These are phyloP conservation scores for Amanita exitialis DNA, from an alignment of 768 basidiomycete genomes.

Conservation along the genomic window DNA sequence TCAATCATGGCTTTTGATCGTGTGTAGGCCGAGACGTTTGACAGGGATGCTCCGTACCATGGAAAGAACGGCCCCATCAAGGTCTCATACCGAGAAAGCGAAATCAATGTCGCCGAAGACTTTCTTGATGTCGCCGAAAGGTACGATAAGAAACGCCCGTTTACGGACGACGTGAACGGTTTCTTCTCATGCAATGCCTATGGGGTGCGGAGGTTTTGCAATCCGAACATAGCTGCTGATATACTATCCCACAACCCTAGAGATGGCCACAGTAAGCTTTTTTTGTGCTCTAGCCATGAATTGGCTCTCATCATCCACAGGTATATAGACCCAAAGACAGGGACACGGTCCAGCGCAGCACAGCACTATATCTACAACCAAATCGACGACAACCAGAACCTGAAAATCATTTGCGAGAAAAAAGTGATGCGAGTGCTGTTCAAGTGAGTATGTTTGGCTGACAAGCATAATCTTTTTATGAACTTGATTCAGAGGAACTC, in stretches of 20 bases:
- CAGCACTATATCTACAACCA: slow-evolving; percentile 44
- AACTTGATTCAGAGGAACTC: slow-evolving; percentile 21
- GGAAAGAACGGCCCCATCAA: slow-evolving; percentile 41
- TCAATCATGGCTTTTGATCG: neutral
- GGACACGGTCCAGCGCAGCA: slow-evolving; percentile 46
- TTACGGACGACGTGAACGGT: slow-evolving; percentile 37
- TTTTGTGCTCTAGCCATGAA: neutral
- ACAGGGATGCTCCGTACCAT: slow-evolving; percentile 23
- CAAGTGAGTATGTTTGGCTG: slow-evolving; percentile 23
- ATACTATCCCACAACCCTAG: slow-evolving; percentile 16
- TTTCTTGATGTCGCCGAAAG: slow-evolving; percentile 33
- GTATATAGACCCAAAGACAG: slow-evolving; percentile 41
- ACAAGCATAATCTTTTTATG: neutral
- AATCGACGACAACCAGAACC: slow-evolving; percentile 25
- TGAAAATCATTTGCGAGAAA: slow-evolving; percentile 28
- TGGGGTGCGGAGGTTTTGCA: slow-evolving; percentile 26
- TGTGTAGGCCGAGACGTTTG: slow-evolving; percentile 31
- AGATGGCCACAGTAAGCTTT: slow-evolving; percentile 41
- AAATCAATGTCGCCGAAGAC: slow-evolving; percentile 31
- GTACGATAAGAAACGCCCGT: slow-evolving; percentile 38
- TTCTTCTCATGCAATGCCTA: slow-evolving; percentile 36
- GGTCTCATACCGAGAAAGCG: slow-evolving; percentile 29
- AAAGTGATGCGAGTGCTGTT: slow-evolving; percentile 39
- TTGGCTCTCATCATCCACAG: slow-evolving; percentile 19
- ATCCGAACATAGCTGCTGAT: neutral